Percentiles rank a stretch among this genome's conserved stretches.
Evolutionary conservation across 2,329 filamentous ascomycete genomes (phyloP).

Genomic region (Penicillium decumbens): DNA sequence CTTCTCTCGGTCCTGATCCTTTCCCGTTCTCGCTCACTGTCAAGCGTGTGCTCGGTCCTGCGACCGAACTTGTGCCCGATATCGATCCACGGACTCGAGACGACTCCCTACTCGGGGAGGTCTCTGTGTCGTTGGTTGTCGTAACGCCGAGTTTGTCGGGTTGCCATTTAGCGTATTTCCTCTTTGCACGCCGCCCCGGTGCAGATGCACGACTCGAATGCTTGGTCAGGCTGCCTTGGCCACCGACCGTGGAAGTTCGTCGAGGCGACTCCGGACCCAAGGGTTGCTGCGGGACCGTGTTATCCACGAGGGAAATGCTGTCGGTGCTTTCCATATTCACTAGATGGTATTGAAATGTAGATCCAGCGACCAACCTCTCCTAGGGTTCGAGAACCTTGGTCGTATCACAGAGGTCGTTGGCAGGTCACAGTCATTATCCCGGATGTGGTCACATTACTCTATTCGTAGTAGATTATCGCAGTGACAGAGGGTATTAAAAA

Average conservation of each 20-base stretch:
- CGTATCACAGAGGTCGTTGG: slow-evolving; percentile 1
- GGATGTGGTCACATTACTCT: slow-evolving; percentile 4
- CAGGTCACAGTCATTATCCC: slow-evolving; percentile 8
- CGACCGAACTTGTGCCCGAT: slow-evolving; percentile 15
- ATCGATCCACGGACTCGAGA: slow-evolving; percentile 19
- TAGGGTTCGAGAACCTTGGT: neutral
- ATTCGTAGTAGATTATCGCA: neutral
- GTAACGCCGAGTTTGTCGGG: slow-evolving; percentile 53
- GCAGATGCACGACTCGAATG: slow-evolving; percentile 34
- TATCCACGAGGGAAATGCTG: slow-evolving; percentile 39
- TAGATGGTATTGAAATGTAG: neutral
- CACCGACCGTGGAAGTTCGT: slow-evolving; percentile 20
- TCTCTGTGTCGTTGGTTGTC: slow-evolving; percentile 19
- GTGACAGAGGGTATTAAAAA: neutral
- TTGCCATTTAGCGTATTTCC: slow-evolving; percentile 50
- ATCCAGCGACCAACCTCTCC: neutral
- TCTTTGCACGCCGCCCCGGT: slow-evolving; percentile 37
- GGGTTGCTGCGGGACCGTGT: slow-evolving; percentile 31
- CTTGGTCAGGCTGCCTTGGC: slow-evolving; percentile 24
- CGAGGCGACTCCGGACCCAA: slow-evolving; percentile 21
- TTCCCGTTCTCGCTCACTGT: slow-evolving; percentile 2
- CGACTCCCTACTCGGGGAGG: slow-evolving; percentile 15
- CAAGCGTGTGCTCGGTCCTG: slow-evolving; percentile 4
- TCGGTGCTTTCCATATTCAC: slow-evolving; percentile 26
- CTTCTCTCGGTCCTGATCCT: slow-evolving; percentile 5